These are phyloP conservation scores for Verticillium tricorpus DNA, from an alignment of 2,329 filamentous ascomycete genomes.

Conservation along the genomic window DNA sequence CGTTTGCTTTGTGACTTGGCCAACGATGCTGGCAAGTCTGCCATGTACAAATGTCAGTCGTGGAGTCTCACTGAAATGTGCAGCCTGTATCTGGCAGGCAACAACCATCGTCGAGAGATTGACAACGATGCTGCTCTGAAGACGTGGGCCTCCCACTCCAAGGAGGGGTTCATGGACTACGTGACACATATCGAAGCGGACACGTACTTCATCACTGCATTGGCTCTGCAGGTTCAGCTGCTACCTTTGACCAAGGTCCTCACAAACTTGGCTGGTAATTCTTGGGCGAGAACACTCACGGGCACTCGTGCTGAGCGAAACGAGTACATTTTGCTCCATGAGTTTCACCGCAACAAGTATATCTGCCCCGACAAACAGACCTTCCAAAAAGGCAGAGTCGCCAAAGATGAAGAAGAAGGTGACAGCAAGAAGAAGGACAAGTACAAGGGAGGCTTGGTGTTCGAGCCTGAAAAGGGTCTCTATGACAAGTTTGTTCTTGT, in stretches of 20 bases:
- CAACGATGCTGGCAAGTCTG: constrained; percentile 94
- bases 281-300: constrained; percentile 92
- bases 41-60: constrained; percentile 95
- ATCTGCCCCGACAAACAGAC: constrained; percentile 95
- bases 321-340: constrained; percentile 97
- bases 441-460: constrained; percentile 96
- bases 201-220: constrained; percentile 90
- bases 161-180: constrained; percentile 87
- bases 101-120: constrained; percentile 72
- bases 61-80: constrained; percentile 99
- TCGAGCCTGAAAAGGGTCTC: constrained; percentile 93
- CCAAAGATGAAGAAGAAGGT: constrained; percentile 62
- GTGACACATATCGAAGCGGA: constrained; percentile 91
- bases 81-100: constrained; percentile 74
- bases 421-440: constrained; percentile 98
- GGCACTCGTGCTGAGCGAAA: constrained; percentile 96
- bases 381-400: constrained; percentile 66
- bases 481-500: constrained; percentile 98
- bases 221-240: constrained; percentile 86
- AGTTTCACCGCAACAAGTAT: constrained; percentile 95
- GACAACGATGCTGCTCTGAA: constrained; percentile 85
- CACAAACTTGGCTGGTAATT: constrained; percentile 95
- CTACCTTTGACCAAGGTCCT: constrained; percentile 90
- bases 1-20: constrained; percentile 88
- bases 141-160: constrained; percentile 73